Conservation (phyloP, 768 basidiomycete genomes). For the Austroboletus festivus region DNA sequence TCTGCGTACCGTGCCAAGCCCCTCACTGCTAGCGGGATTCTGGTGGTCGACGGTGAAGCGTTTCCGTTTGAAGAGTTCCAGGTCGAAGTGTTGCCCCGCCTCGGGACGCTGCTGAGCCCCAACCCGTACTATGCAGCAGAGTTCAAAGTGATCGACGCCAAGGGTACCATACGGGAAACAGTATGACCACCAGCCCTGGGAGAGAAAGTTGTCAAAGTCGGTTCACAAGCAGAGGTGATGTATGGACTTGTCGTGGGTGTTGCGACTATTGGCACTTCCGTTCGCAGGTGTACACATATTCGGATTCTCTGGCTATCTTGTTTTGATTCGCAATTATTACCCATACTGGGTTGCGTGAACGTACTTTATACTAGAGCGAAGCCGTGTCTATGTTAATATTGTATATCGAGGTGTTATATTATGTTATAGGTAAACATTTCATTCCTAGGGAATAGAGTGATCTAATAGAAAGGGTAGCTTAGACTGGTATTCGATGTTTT, state of each 20-base stretch:
- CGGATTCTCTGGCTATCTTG: too few relatives aligned
- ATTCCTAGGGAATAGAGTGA: too few relatives aligned
- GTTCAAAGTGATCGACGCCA: slow-evolving; percentile 35
- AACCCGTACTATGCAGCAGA: slow-evolving; percentile 51
- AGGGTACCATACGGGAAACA: slow-evolving; percentile 20
- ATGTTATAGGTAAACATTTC: too few relatives aligned
- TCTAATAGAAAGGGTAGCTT: too few relatives aligned
- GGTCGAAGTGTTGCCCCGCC: slow-evolving; percentile 68
- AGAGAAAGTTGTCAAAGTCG: background rate
- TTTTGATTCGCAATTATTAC: too few relatives aligned
- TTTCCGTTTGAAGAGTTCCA: slow-evolving; percentile 74
- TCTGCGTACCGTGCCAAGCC: slow-evolving; percentile 72
- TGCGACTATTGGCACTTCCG: background rate
- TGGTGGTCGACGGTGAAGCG: slow-evolving; percentile 77
- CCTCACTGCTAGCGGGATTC: slow-evolving; percentile 45
- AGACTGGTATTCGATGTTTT: too few relatives aligned
- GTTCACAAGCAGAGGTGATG: background rate
- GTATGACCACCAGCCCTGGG: background rate
- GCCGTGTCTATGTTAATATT: too few relatives aligned
- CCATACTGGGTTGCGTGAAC: too few relatives aligned
- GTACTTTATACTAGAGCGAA: too few relatives aligned
- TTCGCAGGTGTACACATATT: background rate
- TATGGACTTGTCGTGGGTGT: background rate
- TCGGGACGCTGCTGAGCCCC: slow-evolving; percentile 66
- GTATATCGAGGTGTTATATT: too few relatives aligned